phyloP scores from a whole-genome alignment of 371 early-diverging fungal species.

The Mortierella polycephala region DNA sequence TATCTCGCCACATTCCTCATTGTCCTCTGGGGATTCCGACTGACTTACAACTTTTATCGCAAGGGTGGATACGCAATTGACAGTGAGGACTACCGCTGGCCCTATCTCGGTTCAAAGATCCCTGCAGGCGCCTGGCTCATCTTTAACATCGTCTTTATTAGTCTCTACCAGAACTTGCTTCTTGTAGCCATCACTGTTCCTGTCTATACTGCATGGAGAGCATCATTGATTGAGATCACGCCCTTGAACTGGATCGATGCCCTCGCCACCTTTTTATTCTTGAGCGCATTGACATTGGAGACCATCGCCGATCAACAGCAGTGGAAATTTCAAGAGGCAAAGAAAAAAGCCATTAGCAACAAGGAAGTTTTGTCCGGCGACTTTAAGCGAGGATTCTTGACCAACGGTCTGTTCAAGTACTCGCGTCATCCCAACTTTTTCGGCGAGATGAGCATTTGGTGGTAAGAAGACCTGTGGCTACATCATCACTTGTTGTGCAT shows the following conservation, averaged over 20 bases:
- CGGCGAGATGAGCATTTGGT: conserved; percentile 81
- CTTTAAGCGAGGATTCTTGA: conserved; percentile 75
- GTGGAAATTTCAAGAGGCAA: conserved; percentile 79
- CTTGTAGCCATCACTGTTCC: conserved; percentile 75
- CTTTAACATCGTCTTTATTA: conserved; percentile 81
- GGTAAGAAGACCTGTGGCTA: conserved; percentile 20
- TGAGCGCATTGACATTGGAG: conserved; percentile 67
- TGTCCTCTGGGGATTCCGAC: conserved; percentile 80
- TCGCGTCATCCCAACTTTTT: conserved; percentile 89
- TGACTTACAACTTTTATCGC: conserved; percentile 83
- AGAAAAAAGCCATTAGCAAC: conserved; percentile 60
- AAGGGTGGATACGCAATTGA: conserved; percentile 82
- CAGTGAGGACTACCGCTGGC: conserved; percentile 85
- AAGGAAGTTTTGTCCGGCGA: conserved; percentile 55
- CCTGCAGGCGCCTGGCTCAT: conserved; percentile 69
- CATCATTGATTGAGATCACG: conserved; percentile 16
- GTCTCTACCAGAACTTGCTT: conserved; percentile 75
- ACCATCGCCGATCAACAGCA: conserved; percentile 87
- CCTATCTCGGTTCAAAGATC: conserved; percentile 58
- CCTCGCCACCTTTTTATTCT: conserved; percentile 57
- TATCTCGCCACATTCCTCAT: conserved; percentile 63
- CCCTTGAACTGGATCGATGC: conserved; percentile 60
- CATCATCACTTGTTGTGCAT: too few species aligned
- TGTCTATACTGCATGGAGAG: conserved; percentile 60
- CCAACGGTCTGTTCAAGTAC: conserved; percentile 77